Evolutionary conservation across 2,329 filamentous ascomycete species (phyloP).

Genomic region (Botrytis fragariae): DNA sequence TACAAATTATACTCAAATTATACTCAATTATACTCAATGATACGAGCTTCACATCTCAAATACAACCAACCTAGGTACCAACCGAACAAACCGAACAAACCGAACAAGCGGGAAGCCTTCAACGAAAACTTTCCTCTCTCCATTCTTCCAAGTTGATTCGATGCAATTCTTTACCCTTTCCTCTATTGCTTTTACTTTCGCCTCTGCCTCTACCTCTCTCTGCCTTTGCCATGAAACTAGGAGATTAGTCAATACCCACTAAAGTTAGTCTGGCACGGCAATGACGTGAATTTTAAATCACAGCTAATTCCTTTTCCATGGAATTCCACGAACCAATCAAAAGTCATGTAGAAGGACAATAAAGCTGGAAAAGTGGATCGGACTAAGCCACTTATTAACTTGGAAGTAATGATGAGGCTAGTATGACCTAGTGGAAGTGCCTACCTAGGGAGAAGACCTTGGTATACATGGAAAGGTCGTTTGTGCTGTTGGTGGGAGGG

Average conservation of each 20-base stretch:
- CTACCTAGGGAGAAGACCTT: background rate
- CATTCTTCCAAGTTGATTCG: background rate
- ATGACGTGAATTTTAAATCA: background rate
- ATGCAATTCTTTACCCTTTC: background rate
- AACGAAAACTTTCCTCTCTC: background rate
- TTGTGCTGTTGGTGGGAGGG: background rate
- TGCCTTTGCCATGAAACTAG: background rate
- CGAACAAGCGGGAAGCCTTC: background rate
- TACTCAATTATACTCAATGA: background rate
- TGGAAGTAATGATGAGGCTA: conserved; percentile 1
- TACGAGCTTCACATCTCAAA: background rate
- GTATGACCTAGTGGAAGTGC: background rate
- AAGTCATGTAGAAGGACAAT: rapidly evolving
- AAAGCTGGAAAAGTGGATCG: background rate
- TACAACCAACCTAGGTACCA: no score
- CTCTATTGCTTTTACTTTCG: background rate
- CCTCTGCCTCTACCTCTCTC: no score
- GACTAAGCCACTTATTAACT: background rate
- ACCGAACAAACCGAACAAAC: background rate
- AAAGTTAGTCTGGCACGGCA: background rate
- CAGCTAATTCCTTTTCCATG: background rate
- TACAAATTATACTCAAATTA: background rate
- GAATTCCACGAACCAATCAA: background rate
- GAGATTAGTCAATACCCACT: background rate
- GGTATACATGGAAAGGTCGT: background rate